Evolutionary conservation across 202 grass and related monocot genomes (phyloP), one percentile per base, ranked within the genome.

Genomic region (Schoenoplectus tabernaemontani): DNA sequence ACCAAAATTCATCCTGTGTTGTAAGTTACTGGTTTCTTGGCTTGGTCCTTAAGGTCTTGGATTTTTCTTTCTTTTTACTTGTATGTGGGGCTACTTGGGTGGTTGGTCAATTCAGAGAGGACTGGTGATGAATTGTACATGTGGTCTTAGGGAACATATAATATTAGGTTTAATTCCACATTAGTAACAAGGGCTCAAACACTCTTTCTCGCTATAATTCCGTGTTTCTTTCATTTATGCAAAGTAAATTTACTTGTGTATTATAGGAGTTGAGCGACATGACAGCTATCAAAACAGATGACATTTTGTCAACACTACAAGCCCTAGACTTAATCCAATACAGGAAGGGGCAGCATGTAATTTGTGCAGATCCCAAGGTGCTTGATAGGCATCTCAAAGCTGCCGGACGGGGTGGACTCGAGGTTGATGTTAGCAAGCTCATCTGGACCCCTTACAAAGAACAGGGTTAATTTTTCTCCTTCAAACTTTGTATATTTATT

Each of bases 381-480:
- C 90, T 99, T 0, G 96, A 99, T 72, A 91, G 96, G 12, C 96
- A 99, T 78, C 90, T 99, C 41, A 99, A 93, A 85, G 96, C 96
- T 7, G 96, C 91, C 0, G 96, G 96, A 7, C 88, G 96, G 3
- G 92, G 96, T 13, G 92, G 96, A 48, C 86, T 99, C 0, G 92
- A 99, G 13, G 92, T 99, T 1, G 96, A 99, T 68, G 96, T 96
- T 46, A 82, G 85, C 88, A 99, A 96, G 88, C 92, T 99, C 46
- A 99, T 99, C 74, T 99, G 96, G 96, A 96, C 96, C 20, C 96
- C 96, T 62, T 99, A 99, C 82, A 99, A 96, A 83, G 96, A 99
- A 54, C 96, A 99, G 92, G 88, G 96, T 83, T 99, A 92, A 83
- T 23, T 59, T 48, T 75, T 60, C 3, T 24, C 48, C 59, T 68